Conservation (phyloP, 208 protist genomes). For the Trypanosoma platydactyli region DNA sequence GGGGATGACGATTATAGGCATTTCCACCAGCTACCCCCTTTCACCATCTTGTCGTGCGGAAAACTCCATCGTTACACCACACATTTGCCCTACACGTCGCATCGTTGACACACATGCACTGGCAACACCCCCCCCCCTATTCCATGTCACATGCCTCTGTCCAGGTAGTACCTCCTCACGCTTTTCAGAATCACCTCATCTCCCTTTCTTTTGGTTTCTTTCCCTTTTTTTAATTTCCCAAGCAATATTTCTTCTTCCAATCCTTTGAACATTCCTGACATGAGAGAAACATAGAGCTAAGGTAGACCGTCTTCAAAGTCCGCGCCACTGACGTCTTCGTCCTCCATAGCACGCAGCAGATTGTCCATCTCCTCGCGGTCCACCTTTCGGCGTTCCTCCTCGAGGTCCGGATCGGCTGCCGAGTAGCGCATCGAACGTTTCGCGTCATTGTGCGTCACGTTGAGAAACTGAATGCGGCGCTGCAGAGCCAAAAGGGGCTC, state of each 20-base stretch:
- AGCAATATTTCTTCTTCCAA: constrained; percentile 5
- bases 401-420: constrained; percentile 75
- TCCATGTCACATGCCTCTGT: too few species aligned
- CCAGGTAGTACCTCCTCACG: too few species aligned
- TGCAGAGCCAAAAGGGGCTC: constrained; percentile 95
- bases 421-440: constrained; percentile 92
- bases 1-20: too few species aligned
- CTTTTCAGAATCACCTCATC: neutral
- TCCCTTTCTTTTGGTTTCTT: constrained; percentile 10
- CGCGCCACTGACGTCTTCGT: constrained; percentile 61
- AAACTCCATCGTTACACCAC: too few species aligned
- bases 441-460: constrained; percentile 95
- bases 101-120: too few species aligned
- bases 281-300: constrained; percentile 6
- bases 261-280: neutral
- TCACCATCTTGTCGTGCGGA: too few species aligned
- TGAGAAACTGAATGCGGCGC: constrained; percentile 95
- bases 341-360: constrained; percentile 57
- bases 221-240: neutral
- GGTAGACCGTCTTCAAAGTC: constrained; percentile 89
- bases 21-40: too few species aligned
- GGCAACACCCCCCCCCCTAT: too few species aligned
- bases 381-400: constrained; percentile 71
- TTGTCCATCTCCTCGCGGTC: constrained; percentile 41
- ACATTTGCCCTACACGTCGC: too few species aligned